Conservation (phyloP, 2,329 filamentous ascomycete genomes). For the Alternaria alternata region DNA sequence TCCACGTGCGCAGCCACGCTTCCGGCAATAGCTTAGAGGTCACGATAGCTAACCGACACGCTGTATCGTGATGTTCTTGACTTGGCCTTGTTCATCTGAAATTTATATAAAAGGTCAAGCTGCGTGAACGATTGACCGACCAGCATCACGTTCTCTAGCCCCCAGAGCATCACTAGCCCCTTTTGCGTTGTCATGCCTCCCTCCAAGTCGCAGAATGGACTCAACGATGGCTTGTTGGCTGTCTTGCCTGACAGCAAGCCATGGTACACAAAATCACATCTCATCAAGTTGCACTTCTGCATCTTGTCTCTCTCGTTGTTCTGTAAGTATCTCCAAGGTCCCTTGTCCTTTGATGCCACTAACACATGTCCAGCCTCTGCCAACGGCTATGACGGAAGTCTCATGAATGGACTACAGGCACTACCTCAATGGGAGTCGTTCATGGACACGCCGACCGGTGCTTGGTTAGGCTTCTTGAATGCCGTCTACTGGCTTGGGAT, state of each 20-base stretch:
- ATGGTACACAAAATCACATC: not conserved
- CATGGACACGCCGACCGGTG: not conserved
- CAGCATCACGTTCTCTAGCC: too few species aligned
- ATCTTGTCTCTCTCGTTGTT: not conserved
- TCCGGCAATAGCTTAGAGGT: too few species aligned
- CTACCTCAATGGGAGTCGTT: not conserved
- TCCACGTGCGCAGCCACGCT: too few species aligned
- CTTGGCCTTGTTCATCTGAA: too few species aligned
- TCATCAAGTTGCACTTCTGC: not conserved
- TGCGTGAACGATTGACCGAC: too few species aligned
- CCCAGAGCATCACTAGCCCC: too few species aligned
- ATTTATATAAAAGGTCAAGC: too few species aligned
- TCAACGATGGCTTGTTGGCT: not conserved
- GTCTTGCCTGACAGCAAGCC: not conserved
- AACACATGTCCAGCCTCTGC: not conserved
- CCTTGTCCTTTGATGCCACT: not conserved
- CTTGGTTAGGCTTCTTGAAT: not conserved
- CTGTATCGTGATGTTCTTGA: too few species aligned
- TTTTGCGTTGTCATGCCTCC: too few species aligned
- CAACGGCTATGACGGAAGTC: not conserved
- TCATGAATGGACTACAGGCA: not conserved
- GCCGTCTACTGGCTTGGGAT: not conserved
- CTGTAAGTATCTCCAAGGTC: not conserved
- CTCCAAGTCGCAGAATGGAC: not conserved
- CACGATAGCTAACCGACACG: too few species aligned